Base-by-base conservation (phyloP, 805 yeast species). In the Sugiyamaella valdiviana region DNA sequence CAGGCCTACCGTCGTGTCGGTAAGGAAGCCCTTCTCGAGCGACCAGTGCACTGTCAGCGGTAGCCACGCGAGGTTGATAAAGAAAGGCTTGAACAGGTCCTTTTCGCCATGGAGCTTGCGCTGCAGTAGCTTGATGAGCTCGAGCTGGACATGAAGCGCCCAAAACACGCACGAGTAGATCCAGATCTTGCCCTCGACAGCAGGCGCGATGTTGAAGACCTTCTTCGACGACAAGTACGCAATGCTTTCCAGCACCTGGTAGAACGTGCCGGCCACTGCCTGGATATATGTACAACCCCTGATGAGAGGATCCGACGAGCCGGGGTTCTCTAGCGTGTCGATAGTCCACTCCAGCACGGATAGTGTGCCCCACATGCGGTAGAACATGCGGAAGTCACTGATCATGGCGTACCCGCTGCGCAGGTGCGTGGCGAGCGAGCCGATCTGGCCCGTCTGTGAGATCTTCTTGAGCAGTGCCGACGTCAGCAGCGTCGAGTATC, bases 31-130 rank as follows among this genome's bases (percentile, higher is more conserved):
- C 2, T 44, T 50, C 45, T 62, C 61, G 9, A 65, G 52, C 2
- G 73, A 67, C 75, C 75, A 70, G 55, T 70, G 75, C 37, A 66
- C 55, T 2, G 74, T 66, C 41, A 70, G 55, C 4, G 75, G 75
- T 36, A 67, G 59, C 62, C 70, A 71, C 16, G 69, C 67, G n/a
- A 63, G 50, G 50, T 69, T 68, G 49, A 64, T 64, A 14, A 64
- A 46, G 17, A 69, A 50, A 36, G 55, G 51, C 39, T 59, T 55
- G 23, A 39, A 61, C 59, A 60, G 44, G 49, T 37, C 36, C 36
- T 19, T 39, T 39, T 44, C 49, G 38, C 35, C 45, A 29, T 20
- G 20, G 32, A 35, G n/a, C 43, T 17, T 43, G 39, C 42, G 43
- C 24, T 53, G 56, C 54, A 15, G 42, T 36, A 57, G 29, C 46